Evolutionary conservation across 2,329 filamentous ascomycete species (phyloP).

Genomic region (Fusarium foetens): DNA sequence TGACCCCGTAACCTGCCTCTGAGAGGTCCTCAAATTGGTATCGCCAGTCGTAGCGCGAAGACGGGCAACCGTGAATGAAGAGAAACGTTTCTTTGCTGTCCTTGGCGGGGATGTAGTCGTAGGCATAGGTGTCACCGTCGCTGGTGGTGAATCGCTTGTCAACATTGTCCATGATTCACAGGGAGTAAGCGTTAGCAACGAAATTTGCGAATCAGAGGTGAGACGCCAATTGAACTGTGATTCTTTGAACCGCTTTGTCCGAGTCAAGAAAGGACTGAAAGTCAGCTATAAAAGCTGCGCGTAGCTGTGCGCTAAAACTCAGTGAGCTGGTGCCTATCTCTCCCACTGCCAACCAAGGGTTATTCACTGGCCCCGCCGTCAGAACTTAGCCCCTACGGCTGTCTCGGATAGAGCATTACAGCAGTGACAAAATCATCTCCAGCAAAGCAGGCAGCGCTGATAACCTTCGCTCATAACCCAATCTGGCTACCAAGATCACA

Average conservation of each 20-base stretch:
- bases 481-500: fast-evolving
- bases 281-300: neutral
- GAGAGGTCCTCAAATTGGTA: conserved; percentile 24
- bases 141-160: neutral
- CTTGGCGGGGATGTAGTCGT: conserved; percentile 11
- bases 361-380: neutral
- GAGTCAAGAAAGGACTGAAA: neutral
- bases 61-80: conserved; percentile 36
- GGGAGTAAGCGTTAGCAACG: neutral
- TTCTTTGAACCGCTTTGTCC: neutral
- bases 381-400: neutral
- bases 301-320: neutral
- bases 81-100: conserved; percentile 20
- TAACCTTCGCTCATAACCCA: neutral
- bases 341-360: neutral
- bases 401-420: neutral
- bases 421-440: neutral
- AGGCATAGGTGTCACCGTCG: conserved; percentile 11
- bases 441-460: neutral
- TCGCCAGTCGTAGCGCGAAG: conserved; percentile 32
- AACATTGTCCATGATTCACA: neutral
- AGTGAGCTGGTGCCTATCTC: neutral
- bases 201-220: neutral
- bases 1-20: conserved; percentile 23
- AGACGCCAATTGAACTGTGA: neutral